These are phyloP conservation scores for Trifolium pratense DNA, from an alignment of 306 rosid species.

Conservation along the genomic window DNA sequence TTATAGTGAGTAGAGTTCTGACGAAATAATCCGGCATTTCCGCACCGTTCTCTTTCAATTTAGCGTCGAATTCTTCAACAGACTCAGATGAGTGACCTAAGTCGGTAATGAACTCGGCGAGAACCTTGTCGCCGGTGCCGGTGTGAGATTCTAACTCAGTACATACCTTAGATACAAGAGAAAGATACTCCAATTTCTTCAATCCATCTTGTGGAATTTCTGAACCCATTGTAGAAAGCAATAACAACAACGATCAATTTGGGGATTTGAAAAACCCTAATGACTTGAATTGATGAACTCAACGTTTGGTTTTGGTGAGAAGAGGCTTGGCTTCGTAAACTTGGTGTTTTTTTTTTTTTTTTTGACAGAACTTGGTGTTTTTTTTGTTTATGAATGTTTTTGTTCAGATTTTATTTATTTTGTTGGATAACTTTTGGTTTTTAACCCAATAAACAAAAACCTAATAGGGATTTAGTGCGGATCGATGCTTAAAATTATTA, in stretches of 20 bases:
- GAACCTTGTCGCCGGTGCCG: constrained; percentile 72
- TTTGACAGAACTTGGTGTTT: no score
- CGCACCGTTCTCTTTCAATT: constrained; percentile 73
- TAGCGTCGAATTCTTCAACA: constrained; percentile 63
- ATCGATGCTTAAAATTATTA: no score
- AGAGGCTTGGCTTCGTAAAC: no score
- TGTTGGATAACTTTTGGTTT: no score
- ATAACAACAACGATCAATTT: neutral
- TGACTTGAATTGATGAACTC: neutral
- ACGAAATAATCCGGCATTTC: constrained; percentile 81
- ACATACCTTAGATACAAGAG: constrained; percentile 80
- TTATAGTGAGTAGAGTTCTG: constrained; percentile 58
- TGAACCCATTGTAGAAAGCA: neutral
- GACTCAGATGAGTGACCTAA: constrained; percentile 61
- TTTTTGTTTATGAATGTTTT: no score
- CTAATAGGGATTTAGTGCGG: no score
- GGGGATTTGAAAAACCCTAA: neutral
- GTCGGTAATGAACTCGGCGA: constrained; percentile 80
- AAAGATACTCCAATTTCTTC: constrained; percentile 74
- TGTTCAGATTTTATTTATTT: no score
- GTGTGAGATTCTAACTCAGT: constrained; percentile 76
- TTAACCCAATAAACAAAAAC: no score
- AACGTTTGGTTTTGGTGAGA: no score
- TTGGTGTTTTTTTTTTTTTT: no score
- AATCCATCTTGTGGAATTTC: constrained; percentile 51